Percentiles rank a stretch among this genome's conserved stretches.
These are phyloP conservation scores for Cicer cuneatum DNA, from an alignment of 306 rosid genomes.

Conservation along the genomic window DNA sequence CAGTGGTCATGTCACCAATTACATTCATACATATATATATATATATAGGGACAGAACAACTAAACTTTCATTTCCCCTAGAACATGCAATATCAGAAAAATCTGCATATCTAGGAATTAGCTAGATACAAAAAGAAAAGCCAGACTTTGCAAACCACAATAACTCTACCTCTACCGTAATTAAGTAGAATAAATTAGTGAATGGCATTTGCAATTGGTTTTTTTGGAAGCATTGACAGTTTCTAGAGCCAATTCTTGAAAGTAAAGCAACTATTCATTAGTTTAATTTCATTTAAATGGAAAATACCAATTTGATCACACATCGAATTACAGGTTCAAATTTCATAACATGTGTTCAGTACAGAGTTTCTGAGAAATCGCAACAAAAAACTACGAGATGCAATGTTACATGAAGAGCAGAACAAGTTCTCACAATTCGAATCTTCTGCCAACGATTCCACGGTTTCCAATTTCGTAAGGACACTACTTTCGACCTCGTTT, in stretches of 20 bases:
- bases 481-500: slow-evolving; percentile 56
- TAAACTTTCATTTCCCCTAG: neutral
- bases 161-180: neutral
- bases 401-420: slow-evolving; percentile 44
- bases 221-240: neutral
- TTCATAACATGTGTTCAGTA: neutral
- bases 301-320: neutral
- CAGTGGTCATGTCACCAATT: too few species aligned
- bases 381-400: slow-evolving; percentile 8
- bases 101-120: neutral
- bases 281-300: neutral
- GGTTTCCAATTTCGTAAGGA: slow-evolving; percentile 54
- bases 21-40: too few species aligned
- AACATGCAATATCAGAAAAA: slow-evolving; percentile 22
- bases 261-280: neutral
- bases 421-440: slow-evolving; percentile 73
- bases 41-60: too few species aligned
- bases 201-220: neutral
- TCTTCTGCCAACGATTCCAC: slow-evolving; percentile 81
- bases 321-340: neutral
- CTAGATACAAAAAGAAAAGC: slow-evolving; percentile 6
- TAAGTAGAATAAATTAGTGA: neutral
- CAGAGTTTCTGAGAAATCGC: slow-evolving; percentile 18
- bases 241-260: neutral
- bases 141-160: slow-evolving; percentile 1